Base-by-base conservation (phyloP, 139 green algal species). In the Micractinium conductrix region DNA sequence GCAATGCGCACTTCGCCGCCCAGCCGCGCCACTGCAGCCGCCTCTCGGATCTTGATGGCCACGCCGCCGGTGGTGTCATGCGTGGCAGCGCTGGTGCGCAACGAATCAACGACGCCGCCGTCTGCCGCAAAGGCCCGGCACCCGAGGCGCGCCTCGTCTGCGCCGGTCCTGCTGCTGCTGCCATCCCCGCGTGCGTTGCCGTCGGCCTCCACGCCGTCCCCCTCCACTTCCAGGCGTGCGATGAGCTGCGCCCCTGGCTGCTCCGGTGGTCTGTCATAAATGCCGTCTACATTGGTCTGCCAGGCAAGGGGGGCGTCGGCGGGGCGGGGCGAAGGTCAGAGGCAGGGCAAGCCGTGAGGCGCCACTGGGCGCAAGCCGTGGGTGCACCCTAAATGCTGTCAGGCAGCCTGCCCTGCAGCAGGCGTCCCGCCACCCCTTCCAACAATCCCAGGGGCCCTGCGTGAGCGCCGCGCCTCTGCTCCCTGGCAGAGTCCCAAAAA, bases 251-350 rank as follows among this genome's bases (percentile, higher is more conserved):
- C 89, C 1, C 85, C 88, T 4, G 65, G 55, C 62, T 91, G 74
- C 45, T 88, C 70, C 9, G 93, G 93, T n/a, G 88, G 88, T 10
- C 79, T 63, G 76, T 92, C 88, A 43, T 73, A 94, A 12, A 96
- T 83, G 28, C 92, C 93, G 9, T 78, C 42, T 44, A 96, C 93
- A 68, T 96, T 88, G 42, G 93, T 94, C 82, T 93, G 80, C 37
- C 81, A 21, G 70, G 60, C 60, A 62, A 30, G 53, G 8, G 6
- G 26, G 2, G 10, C 19, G 53, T 21, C 7, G 53, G 53, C 53
- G 26, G 53, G 53, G 53, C 8, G 8, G 19, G 26, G 53, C 19
- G 53, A 4, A 58, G 48, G n/a, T n/a, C n/a, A n/a, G n/a, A n/a
- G n/a, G n/a, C n/a, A n/a, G n/a, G n/a, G n/a, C n/a, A n/a, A n/a